Evolutionary conservation across 2,329 filamentous ascomycete genomes (phyloP).

Genomic region (Trichoderma aggressivum): DNA sequence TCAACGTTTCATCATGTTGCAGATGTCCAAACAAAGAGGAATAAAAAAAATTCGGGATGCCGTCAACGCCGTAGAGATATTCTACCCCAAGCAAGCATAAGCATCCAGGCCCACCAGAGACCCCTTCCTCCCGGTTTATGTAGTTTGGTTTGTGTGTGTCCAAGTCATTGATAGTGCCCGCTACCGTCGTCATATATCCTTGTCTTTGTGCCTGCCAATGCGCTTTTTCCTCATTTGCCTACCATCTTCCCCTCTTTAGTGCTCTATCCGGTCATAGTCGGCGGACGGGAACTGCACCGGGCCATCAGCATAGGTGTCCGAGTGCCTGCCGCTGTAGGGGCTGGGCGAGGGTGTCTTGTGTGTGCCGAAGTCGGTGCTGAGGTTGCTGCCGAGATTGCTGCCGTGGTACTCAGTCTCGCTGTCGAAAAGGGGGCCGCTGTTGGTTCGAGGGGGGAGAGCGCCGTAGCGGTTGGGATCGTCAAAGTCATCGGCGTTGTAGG

Average conservation of each 20-base stretch:
- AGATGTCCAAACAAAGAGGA: slow-evolving; percentile 15
- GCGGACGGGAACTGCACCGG: slow-evolving; percentile 55
- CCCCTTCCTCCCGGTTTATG: slow-evolving; percentile 18
- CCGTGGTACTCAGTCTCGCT: slow-evolving; percentile 48
- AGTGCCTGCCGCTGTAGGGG: slow-evolving; percentile 31
- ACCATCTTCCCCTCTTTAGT: not conserved
- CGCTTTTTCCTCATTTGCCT: not conserved
- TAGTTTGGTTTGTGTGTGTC: slow-evolving; percentile 10
- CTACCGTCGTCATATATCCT: slow-evolving; percentile 10
- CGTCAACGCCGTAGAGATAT: slow-evolving; percentile 11
- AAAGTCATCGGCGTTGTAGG: slow-evolving; percentile 38
- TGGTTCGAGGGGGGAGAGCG: slow-evolving; percentile 33
- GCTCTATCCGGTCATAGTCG: slow-evolving; percentile 52
- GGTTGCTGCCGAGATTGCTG: slow-evolving; percentile 24
- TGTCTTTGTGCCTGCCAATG: not conserved
- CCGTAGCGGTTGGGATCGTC: slow-evolving; percentile 41
- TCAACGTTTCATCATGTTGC: slow-evolving; percentile 8
- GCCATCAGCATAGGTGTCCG: slow-evolving; percentile 45
- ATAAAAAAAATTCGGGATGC: slow-evolving; percentile 12
- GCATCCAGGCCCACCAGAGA: slow-evolving; percentile 9
- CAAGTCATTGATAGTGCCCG: slow-evolving; percentile 16
- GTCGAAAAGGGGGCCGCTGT: slow-evolving; percentile 46
- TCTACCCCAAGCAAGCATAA: slow-evolving; percentile 18
- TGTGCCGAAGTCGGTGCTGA: slow-evolving; percentile 5
- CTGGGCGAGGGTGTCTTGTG: slow-evolving; percentile 20